Evolutionary conservation across 2,329 filamentous ascomycete genomes (phyloP).

Genomic region (Lojkania enalia): DNA sequence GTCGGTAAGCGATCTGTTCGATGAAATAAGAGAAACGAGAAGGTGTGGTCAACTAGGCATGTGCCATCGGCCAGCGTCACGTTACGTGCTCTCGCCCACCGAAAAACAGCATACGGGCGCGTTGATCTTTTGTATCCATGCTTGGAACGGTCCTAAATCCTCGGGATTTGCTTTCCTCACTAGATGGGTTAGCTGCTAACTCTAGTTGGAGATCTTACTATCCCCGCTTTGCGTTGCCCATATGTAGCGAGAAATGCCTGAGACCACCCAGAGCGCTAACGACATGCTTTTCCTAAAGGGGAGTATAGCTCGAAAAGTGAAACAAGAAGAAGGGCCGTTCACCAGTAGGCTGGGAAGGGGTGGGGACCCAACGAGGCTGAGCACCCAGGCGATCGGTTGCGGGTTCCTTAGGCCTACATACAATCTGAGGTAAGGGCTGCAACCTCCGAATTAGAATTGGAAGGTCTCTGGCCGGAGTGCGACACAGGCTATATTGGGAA

Average conservation of each 20-base stretch:
- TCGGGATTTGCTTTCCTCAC: background rate
- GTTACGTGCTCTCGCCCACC: background rate
- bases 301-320: background rate
- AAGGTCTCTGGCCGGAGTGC: background rate
- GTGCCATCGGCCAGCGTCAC: conserved; percentile 4
- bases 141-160: background rate
- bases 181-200: background rate
- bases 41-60: too few relatives aligned
- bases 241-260: background rate
- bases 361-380: conserved; percentile 4
- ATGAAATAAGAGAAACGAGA: background rate
- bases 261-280: conserved; percentile 1
- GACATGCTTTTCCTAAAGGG: background rate
- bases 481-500: background rate
- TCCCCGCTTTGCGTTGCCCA: conserved; percentile 1
- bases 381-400: conserved; percentile 1
- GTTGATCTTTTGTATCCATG: background rate
- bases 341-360: conserved; percentile 2
- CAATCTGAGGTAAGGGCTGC: too few relatives aligned
- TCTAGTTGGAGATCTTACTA: background rate
- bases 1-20: background rate
- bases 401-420: too few relatives aligned
- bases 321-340: background rate
- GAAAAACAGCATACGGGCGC: background rate
- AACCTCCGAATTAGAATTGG: background rate